Evolutionary conservation across 306 rosid species (phyloP).

Genomic region (Psophocarpus tetragonolobus): DNA sequence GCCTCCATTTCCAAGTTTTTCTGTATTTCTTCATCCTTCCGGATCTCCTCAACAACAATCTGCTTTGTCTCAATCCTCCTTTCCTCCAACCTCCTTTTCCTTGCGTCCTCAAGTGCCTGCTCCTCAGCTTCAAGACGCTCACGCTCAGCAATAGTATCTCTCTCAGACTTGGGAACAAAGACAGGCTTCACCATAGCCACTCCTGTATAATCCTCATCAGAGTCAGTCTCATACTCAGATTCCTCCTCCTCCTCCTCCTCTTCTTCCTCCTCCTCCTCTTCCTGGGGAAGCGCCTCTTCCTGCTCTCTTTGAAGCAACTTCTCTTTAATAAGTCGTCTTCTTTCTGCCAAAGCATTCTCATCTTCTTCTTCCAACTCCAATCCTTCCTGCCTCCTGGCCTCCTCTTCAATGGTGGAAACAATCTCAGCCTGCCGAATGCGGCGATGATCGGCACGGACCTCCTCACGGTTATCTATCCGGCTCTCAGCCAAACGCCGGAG

Average conservation of each 20-base stretch:
- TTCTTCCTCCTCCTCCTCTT: conserved; percentile 77
- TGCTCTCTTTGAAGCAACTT: conserved; percentile 80
- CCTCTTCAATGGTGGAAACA: conserved; percentile 89
- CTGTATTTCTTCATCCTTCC: conserved; percentile 86
- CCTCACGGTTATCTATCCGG: conserved; percentile 82
- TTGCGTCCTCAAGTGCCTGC: conserved; percentile 70
- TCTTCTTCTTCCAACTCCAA: conserved; percentile 83
- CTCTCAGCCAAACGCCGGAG: conserved; percentile 80
- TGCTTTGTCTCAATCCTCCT: conserved; percentile 85
- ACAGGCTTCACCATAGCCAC: conserved; percentile 95
- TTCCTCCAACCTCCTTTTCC: conserved; percentile 77
- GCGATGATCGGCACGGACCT: conserved; percentile 87
- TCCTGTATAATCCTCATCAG: conserved; percentile 82
- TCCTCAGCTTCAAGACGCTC: conserved; percentile 94
- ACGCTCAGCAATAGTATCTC: conserved; percentile 93
- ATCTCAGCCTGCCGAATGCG: conserved; percentile 94
- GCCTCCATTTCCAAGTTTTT: conserved; percentile 86
- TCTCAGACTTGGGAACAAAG: conserved; percentile 89
- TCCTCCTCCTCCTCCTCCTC: conserved; percentile 82
- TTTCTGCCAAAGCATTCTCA: conserved; percentile 75
- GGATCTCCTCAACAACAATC: conserved; percentile 90
- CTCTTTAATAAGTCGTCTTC: conserved; percentile 73
- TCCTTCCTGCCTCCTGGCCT: conserved; percentile 82
- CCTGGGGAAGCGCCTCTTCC: conserved; percentile 73
- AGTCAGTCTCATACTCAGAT: conserved; percentile 92